phyloP scores from a whole-genome alignment of 169 alveolate species.

The Cryptosporidium parvum region DNA sequence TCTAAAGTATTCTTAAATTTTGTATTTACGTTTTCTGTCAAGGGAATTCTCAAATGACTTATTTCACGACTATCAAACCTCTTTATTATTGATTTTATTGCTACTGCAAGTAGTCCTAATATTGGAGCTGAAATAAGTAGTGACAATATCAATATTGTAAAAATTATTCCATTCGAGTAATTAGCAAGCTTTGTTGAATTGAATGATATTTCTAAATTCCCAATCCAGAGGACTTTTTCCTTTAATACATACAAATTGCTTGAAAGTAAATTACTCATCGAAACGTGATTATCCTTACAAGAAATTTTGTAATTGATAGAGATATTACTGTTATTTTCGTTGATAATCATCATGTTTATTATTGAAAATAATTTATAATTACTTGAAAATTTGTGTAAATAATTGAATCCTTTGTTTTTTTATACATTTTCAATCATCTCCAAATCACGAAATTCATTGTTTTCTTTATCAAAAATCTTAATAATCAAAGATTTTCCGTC shows the following conservation, averaged over 20 bases:
- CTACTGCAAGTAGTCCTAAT: background rate
- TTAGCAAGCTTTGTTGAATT: background rate
- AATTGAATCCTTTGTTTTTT: background rate
- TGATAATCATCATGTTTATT: background rate
- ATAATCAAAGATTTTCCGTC: background rate
- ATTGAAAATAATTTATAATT: background rate
- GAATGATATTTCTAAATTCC: background rate
- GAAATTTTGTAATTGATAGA: constrained; percentile 1
- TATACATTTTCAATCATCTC: background rate
- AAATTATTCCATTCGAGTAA: constrained; percentile 3
- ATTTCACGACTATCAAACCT: background rate
- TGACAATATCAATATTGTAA: background rate
- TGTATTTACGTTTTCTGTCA: background rate
- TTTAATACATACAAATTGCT: background rate
- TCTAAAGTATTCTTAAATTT: constrained; percentile 6
- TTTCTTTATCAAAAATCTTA: background rate
- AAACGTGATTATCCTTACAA: background rate
- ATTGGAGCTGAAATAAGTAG: background rate
- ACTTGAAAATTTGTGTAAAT: background rate
- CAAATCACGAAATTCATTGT: constrained; percentile 14
- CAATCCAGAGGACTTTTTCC: background rate
- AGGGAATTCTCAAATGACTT: background rate
- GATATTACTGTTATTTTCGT: background rate
- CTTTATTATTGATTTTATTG: constrained; percentile 2
- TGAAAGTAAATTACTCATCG: background rate